Conservation (phyloP, 2,329 filamentous ascomycete species). For the Diaporthe capsici region DNA sequence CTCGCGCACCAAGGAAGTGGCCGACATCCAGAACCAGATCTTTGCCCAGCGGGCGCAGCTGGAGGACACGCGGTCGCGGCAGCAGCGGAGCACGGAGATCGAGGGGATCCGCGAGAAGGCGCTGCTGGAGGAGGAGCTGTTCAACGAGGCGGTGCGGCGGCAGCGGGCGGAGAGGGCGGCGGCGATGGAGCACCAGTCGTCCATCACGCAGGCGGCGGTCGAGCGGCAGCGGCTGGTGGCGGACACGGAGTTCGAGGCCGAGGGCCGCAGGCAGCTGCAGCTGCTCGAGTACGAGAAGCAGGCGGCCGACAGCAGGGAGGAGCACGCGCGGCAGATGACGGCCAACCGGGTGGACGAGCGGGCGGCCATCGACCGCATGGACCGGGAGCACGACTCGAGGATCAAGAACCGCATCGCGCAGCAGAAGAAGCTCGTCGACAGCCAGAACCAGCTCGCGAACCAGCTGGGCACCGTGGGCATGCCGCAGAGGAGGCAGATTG, state of each 20-base stretch:
- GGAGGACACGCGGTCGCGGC: conserved; percentile 64
- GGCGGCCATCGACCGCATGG: conserved; percentile 64
- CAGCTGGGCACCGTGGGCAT: conserved; percentile 51
- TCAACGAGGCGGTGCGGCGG: conserved; percentile 54
- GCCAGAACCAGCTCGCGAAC: conserved; percentile 56
- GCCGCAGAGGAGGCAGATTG: conserved; percentile 64
- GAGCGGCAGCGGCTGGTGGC: conserved; percentile 60
- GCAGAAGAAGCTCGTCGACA: conserved; percentile 66
- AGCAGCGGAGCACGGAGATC: conserved; percentile 62
- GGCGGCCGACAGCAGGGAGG: conserved; percentile 61
- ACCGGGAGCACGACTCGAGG: conserved; percentile 61
- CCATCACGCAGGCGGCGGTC: conserved; percentile 61
- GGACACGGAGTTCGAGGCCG: conserved; percentile 61
- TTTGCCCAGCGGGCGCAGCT: conserved; percentile 63
- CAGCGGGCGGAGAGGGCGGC: conserved; percentile 53
- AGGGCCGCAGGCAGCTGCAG: conserved; percentile 59
- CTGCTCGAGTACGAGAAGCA: conserved; percentile 64
- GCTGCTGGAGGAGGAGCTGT: conserved; percentile 61
- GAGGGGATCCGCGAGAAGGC: conserved; percentile 59
- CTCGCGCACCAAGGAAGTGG: conserved; percentile 65
- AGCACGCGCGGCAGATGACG: conserved; percentile 64
- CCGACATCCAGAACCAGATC: conserved; percentile 65
- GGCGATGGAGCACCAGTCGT: conserved; percentile 61
- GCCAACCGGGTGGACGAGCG: conserved; percentile 64
- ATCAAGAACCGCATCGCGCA: conserved; percentile 62